phyloP scores from a whole-genome alignment of 2,329 filamentous ascomycete genomes.

The Dactylellina parvicollis region DNA sequence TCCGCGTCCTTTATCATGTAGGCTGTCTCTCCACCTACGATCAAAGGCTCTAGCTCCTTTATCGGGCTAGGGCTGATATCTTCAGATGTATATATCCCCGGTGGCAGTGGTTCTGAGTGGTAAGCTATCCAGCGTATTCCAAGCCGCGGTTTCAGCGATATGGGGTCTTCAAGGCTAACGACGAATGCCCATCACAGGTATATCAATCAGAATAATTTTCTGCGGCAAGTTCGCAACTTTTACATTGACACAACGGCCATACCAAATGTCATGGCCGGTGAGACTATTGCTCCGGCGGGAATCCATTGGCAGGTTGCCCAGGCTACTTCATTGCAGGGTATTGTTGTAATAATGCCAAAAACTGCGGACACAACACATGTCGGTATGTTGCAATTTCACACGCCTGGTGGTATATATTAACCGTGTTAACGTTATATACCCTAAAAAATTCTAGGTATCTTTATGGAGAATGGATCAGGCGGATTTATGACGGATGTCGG shows the following conservation, averaged over 20 bases:
- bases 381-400: not conserved
- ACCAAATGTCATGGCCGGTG: constrained; percentile 62
- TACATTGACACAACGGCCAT: constrained; percentile 77
- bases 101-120: constrained; percentile 62
- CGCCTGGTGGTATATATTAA: constrained; percentile 62
- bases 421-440: too few relatives aligned
- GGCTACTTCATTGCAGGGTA: constrained; percentile 70
- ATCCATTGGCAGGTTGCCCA: constrained; percentile 75
- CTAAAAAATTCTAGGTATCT: too few relatives aligned
- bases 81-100: constrained; percentile 79
- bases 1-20: too few relatives aligned
- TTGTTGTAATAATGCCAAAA: constrained; percentile 64
- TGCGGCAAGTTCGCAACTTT: constrained; percentile 83
- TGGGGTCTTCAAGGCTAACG: constrained; percentile 64
- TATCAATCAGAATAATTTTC: constrained; percentile 84
- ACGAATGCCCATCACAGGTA: constrained; percentile 57
- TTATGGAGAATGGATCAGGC: constrained; percentile 73
- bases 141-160: too few relatives aligned
- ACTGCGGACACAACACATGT: constrained; percentile 60
- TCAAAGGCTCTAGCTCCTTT: constrained; percentile 79
- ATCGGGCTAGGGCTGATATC: constrained; percentile 72
- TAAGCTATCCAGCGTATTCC: not conserved
- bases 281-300: constrained; percentile 59
- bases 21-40: constrained; percentile 56
- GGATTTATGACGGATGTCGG: constrained; percentile 83